These are phyloP conservation scores for Cryphonectria nitschkei DNA, from an alignment of 2,329 filamentous ascomycete species.

Conservation along the genomic window DNA sequence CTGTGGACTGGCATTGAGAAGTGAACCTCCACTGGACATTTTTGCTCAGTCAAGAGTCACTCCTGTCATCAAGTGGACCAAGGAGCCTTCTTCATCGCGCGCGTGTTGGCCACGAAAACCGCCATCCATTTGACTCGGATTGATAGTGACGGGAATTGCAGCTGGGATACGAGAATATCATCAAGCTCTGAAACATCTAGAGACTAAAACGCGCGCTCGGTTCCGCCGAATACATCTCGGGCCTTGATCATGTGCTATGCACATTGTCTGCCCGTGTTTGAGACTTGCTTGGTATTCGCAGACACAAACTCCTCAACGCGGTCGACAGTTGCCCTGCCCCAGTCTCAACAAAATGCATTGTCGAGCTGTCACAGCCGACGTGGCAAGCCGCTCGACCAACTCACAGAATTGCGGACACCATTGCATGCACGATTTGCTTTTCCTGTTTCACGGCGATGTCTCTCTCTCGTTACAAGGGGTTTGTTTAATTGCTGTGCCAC, in stretches of 20 bases:
- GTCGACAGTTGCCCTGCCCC: background rate
- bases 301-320: background rate
- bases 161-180: background rate
- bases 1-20: background rate
- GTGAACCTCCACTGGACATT: background rate
- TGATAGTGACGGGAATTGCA: background rate
- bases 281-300: background rate
- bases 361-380: background rate
- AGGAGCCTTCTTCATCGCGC: background rate
- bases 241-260: background rate
- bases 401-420: background rate
- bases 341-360: background rate
- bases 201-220: background rate
- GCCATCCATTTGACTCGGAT: background rate
- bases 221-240: background rate
- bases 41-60: background rate
- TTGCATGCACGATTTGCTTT: background rate
- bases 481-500: slow-evolving; percentile 6
- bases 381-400: slow-evolving; percentile 1
- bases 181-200: background rate
- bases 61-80: background rate
- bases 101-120: background rate
- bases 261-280: background rate
- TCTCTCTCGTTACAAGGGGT: background rate
- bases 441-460: background rate